Conservation (phyloP, 2,329 filamentous ascomycete species). For the Alternaria ethzedia region DNA sequence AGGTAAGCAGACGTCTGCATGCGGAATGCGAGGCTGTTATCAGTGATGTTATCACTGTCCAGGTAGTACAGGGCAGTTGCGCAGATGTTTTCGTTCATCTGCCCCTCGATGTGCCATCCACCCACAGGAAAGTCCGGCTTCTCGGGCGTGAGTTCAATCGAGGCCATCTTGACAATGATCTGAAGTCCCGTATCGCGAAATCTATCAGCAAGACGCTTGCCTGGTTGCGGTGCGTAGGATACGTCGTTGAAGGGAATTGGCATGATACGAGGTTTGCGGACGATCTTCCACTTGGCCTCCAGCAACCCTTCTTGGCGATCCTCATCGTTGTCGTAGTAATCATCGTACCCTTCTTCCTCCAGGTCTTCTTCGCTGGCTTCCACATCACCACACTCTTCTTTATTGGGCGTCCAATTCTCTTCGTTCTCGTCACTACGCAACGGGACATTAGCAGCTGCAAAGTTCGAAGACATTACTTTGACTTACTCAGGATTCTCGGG, state of each 20-base stretch:
- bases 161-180: constrained; percentile 68
- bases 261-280: constrained; percentile 24
- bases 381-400: constrained; percentile 2
- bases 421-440: constrained; percentile 19
- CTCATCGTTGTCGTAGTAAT: neutral
- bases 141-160: constrained; percentile 65
- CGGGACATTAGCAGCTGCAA: neutral
- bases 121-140: constrained; percentile 62
- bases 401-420: constrained; percentile 20
- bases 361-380: constrained; percentile 3
- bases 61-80: constrained; percentile 69
- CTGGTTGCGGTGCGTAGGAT: constrained; percentile 18
- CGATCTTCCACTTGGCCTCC: constrained; percentile 20
- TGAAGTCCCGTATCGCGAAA: constrained; percentile 54
- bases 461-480: neutral
- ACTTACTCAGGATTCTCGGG: constrained; percentile 1
- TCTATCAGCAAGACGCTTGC: constrained; percentile 15
- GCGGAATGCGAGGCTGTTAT: constrained; percentile 26
- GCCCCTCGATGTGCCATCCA: constrained; percentile 59
- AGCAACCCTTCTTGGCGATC: neutral
- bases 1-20: constrained; percentile 21
- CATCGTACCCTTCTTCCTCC: neutral
- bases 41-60: constrained; percentile 65
- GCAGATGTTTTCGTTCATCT: constrained; percentile 67
- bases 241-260: constrained; percentile 18